Base-by-base conservation (phyloP, 2,329 filamentous ascomycete species). In the Cladosporium cucumerinum region DNA sequence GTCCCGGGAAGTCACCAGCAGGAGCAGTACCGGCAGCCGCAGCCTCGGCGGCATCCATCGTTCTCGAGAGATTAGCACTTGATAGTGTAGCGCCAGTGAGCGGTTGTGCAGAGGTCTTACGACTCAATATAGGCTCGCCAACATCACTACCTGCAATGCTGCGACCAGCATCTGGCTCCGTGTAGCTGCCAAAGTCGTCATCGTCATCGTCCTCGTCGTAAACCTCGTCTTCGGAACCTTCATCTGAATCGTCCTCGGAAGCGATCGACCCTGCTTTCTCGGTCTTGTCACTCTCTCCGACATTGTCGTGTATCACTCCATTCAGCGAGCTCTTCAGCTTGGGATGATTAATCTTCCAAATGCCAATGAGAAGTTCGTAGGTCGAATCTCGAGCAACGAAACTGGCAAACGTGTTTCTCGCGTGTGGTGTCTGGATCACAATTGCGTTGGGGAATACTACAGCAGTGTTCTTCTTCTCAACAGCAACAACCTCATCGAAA, bases 301-400 rank as follows among this genome's bases (percentile, higher is more conserved):
- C 76, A 67, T 92, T 88, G 68, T 93, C 91, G 3, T 97, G 83
- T 14, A 87, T 86, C 12, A 96, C 92, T 2, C 95, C 94, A 68
- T 97, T 97, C 3, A 97, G 82, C 4, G 92, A 96, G 75, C 93
- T 97, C 76, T 92, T 92, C 32, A 99, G 80, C 63, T 92, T 92
- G 1, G 95, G 94, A 75, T 99, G 95, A 18, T 92, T 95, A 32
- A 97, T 89, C 77, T 97, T 97, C 95, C 95, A 99, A 65, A 99
- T 98, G 66, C 96, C 96, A 69, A 99, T 90, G 74, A 99, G 93
- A 54, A 99, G 82, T 75, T 99, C 96, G 74, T 98, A 99, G 0
- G 96, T 98, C 2, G 93, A 92, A 78, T 99, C 95, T 75, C 95
- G 86, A 73, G 92, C 95, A 5, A 97, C 89, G 69, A 99, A 92